These are phyloP conservation scores for Penicillium sp. DNA, from an alignment of 2,329 filamentous ascomycete genomes.

Conservation along the genomic window DNA sequence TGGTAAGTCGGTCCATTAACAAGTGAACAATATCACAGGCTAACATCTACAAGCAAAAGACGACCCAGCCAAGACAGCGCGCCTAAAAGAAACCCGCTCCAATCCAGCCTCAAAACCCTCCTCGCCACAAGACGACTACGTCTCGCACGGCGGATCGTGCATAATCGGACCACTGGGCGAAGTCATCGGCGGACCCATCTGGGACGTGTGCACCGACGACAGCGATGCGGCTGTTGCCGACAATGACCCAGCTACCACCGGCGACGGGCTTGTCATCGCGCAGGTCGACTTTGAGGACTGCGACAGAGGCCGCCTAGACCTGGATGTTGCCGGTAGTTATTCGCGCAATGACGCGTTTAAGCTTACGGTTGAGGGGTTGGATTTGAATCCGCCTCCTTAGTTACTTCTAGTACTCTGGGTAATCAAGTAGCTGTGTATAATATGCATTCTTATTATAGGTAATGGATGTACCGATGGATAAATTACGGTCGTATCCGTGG, in stretches of 20 bases:
- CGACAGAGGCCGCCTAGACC: constrained; percentile 71
- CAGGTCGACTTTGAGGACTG: constrained; percentile 89
- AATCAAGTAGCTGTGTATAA: not conserved
- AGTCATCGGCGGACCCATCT: constrained; percentile 75
- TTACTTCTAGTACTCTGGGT: not conserved
- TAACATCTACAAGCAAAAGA: not conserved
- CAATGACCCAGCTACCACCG: constrained; percentile 10
- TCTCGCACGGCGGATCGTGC: constrained; percentile 73
- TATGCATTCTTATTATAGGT: not conserved
- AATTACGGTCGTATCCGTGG: constrained; percentile 42
- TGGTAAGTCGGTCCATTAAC: not conserved
- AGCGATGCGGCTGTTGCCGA: constrained; percentile 12
- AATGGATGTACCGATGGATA: constrained; percentile 45
- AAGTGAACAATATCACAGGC: too few relatives aligned
- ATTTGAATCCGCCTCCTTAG: constrained; percentile 56
- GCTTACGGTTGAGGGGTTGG: constrained; percentile 57
- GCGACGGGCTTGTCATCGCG: constrained; percentile 56
- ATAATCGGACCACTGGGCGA: constrained; percentile 77
- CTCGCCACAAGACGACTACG: constrained; percentile 36
- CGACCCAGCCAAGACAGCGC: not conserved
- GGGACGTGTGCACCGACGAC: constrained; percentile 56
- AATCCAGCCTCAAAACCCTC: constrained; percentile 28
- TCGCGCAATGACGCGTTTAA: constrained; percentile 67
- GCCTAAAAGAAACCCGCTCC: not conserved
- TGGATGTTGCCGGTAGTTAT: constrained; percentile 83